phyloP scores from a whole-genome alignment of 1,139 yeast species.

The Lodderomyces theae region DNA sequence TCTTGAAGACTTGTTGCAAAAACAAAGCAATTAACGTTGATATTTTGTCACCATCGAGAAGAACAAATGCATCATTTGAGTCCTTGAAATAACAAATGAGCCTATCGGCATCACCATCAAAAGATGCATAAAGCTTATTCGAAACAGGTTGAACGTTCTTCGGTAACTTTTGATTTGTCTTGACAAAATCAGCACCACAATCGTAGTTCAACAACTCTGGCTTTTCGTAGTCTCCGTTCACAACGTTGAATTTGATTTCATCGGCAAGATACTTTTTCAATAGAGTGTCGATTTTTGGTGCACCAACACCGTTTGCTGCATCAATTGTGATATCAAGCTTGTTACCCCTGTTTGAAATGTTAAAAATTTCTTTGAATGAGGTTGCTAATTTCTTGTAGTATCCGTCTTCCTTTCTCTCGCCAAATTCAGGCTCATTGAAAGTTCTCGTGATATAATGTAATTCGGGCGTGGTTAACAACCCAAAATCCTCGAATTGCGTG shows the following conservation, averaged over 20 bases:
- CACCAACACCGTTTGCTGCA: constrained; percentile 96
- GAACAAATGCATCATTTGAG: constrained; percentile 47
- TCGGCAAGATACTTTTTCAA: constrained; percentile 40
- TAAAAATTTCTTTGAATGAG: constrained; percentile 34
- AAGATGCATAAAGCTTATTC: constrained; percentile 67
- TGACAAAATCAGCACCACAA: constrained; percentile 97
- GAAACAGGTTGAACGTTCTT: constrained; percentile 47
- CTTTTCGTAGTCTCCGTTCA: constrained; percentile 56
- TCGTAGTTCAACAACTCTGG: constrained; percentile 66
- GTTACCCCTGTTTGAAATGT: constrained; percentile 16
- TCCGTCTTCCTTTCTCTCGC: constrained; percentile 63
- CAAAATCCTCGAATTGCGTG: constrained; percentile 54
- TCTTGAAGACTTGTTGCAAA: constrained; percentile 49
- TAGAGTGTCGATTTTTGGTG: constrained; percentile 62
- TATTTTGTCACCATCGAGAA: constrained; percentile 93
- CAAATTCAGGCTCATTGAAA: constrained; percentile 61
- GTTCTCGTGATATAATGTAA: constrained; percentile 83
- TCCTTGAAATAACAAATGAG: constrained; percentile 77
- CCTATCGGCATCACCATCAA: constrained; percentile 98
- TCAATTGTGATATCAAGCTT: constrained; percentile 63
- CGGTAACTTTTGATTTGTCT: constrained; percentile 82
- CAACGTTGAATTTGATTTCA: constrained; percentile 44
- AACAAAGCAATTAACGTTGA: constrained; percentile 79
- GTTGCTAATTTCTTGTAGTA: constrained; percentile 64
- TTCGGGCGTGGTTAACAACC: constrained; percentile 88